These are phyloP conservation scores for Cutaneotrichosporon spelunceum DNA, from an alignment of 1,284 basidiomycete genomes.

Conservation along the genomic window DNA sequence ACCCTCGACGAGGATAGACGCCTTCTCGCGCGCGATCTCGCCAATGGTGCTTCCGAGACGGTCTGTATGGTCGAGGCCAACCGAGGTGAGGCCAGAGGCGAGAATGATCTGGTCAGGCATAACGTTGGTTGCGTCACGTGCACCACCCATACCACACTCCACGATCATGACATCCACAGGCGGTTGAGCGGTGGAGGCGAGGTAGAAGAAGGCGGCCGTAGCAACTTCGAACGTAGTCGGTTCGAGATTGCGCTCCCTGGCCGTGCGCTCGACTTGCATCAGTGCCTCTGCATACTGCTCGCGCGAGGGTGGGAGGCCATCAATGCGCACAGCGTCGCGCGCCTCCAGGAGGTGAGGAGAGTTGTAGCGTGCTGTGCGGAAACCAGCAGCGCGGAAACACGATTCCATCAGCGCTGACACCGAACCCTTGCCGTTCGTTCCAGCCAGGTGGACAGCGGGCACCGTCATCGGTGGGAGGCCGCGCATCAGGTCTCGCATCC, in stretches of 20 bases:
- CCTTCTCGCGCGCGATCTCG: constrained; percentile 79
- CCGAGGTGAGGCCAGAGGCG: constrained; percentile 74
- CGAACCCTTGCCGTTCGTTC: constrained; percentile 97
- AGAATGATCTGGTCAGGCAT: constrained; percentile 68
- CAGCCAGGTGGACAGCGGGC: constrained; percentile 87
- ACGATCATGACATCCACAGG: constrained; percentile 70
- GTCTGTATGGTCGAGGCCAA: constrained; percentile 89
- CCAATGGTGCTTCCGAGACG: constrained; percentile 76
- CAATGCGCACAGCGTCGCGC: constrained; percentile 72
- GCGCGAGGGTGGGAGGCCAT: constrained; percentile 59
- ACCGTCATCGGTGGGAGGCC: constrained; percentile 66
- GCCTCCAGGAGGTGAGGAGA: constrained; percentile 82
- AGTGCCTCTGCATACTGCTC: constrained; percentile 58
- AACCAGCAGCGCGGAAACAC: constrained; percentile 60
- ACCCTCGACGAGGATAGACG: constrained; percentile 68
- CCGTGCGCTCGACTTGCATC: constrained; percentile 58
- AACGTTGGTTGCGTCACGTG: constrained; percentile 88
- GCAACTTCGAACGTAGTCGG: constrained; percentile 80
- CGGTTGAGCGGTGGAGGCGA: constrained; percentile 62
- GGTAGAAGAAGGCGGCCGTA: constrained; percentile 68
- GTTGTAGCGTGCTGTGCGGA: constrained; percentile 81
- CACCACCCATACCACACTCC: constrained; percentile 94
- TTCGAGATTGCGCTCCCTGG: constrained; percentile 55
- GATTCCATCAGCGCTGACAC: constrained; percentile 79
- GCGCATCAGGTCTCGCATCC: constrained; percentile 62